Conservation (phyloP, 2,329 filamentous ascomycete species). For the Samsoniella hepiali region DNA sequence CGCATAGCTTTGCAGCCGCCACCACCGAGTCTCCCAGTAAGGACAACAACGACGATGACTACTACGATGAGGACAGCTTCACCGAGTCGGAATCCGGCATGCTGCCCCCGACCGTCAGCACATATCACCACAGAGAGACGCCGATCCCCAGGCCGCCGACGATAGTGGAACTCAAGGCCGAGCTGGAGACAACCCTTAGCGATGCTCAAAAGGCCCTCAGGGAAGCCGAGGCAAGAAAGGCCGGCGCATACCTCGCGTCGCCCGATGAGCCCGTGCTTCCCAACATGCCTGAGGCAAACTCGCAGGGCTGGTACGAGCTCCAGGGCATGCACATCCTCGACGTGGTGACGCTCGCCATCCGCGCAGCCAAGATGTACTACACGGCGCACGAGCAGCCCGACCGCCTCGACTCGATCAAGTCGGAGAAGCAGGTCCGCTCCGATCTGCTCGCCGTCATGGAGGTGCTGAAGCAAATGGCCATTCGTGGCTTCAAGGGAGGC, state of each 20-base stretch:
- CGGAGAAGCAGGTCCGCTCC: conserved; percentile 78
- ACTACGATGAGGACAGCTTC: conserved; percentile 55
- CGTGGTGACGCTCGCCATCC: conserved; percentile 90
- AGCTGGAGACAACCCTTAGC: conserved; percentile 64
- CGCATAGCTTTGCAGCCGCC: conserved; percentile 37
- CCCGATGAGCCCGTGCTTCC: conserved; percentile 31
- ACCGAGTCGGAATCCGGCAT: conserved; percentile 70
- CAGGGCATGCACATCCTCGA: conserved; percentile 92
- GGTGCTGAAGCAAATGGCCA: conserved; percentile 85
- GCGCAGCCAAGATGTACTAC: conserved; percentile 94
- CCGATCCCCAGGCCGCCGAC: conserved; percentile 81
- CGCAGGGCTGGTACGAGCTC: conserved; percentile 75
- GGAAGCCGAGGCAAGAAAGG: conserved; percentile 48
- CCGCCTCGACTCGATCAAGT: conserved; percentile 79
- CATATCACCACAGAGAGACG: conserved; percentile 83
- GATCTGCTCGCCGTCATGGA: conserved; percentile 87
- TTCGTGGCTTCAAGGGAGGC: conserved; percentile 79
- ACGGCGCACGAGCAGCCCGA: conserved; percentile 86
- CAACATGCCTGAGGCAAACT: conserved; percentile 44
- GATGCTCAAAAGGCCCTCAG: conserved; percentile 66
- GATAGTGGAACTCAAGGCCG: conserved; percentile 68
- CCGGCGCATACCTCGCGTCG: conserved; percentile 28
- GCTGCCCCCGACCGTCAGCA: conserved; percentile 95
- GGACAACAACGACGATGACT: conserved; percentile 35
- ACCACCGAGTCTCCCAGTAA: conserved; percentile 47